phyloP scores from a whole-genome alignment of 257 asterid species.

The Fraxinus americana region DNA sequence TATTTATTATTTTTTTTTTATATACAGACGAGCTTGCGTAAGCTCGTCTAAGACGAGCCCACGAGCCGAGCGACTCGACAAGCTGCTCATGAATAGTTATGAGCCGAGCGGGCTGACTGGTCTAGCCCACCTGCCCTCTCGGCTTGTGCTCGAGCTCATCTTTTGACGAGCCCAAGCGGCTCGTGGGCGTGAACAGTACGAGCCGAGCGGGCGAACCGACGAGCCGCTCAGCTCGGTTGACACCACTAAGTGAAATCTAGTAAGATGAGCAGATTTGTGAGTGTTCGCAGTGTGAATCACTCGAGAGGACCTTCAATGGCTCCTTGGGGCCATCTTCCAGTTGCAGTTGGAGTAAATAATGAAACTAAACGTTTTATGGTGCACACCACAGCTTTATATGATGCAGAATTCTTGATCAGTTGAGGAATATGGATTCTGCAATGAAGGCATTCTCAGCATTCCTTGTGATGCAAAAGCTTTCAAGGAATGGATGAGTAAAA shows the following conservation, averaged over 20 bases:
- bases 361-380: constrained; percentile 56
- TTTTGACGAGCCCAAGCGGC: too few relatives aligned
- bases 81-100: too few relatives aligned
- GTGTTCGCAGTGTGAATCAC: constrained; percentile 26
- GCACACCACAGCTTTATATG: constrained; percentile 42
- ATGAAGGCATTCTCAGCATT: constrained; percentile 57
- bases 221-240: too few relatives aligned
- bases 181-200: too few relatives aligned
- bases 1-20: too few relatives aligned
- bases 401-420: constrained; percentile 59
- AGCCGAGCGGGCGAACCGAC: too few relatives aligned
- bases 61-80: too few relatives aligned
- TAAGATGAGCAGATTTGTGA: constrained; percentile 34
- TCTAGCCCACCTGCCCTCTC: too few relatives aligned
- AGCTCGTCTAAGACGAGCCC: too few relatives aligned
- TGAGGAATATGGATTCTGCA: constrained; percentile 63
- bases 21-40: too few relatives aligned
- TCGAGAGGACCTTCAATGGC: constrained; percentile 25
- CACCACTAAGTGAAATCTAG: constrained; percentile 28
- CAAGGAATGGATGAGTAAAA: constrained; percentile 41
- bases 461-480: constrained; percentile 54
- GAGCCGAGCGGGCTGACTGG: too few relatives aligned
- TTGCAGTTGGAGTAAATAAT: constrained; percentile 50
- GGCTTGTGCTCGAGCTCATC: too few relatives aligned
- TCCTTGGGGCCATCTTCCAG: constrained; percentile 58